phyloP scores from a whole-genome alignment of 2,329 filamentous ascomycete genomes.

The Pseudocercospora cruenta region DNA sequence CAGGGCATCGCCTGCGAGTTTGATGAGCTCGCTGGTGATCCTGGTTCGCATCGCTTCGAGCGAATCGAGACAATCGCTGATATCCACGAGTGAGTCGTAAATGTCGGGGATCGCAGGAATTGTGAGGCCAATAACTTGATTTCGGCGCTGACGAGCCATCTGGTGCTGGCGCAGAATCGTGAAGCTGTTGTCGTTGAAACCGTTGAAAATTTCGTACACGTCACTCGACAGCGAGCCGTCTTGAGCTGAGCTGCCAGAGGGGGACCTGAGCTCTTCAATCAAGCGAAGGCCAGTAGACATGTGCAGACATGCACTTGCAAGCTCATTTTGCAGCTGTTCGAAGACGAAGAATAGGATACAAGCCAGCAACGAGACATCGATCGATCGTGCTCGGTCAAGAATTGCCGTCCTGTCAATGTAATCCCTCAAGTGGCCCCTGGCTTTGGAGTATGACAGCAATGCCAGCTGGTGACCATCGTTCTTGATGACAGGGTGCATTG shows the following conservation, averaged over 20 bases:
- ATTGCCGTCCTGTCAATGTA: background rate
- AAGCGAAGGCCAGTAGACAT: constrained; percentile 12
- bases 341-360: constrained; percentile 20
- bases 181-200: constrained; percentile 12
- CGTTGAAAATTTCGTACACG: constrained; percentile 5
- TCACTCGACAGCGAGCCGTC: background rate
- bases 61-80: background rate
- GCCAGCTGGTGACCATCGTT: constrained; percentile 1
- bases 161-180: background rate
- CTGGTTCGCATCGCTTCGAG: background rate
- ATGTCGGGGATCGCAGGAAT: background rate
- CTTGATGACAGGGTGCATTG: constrained; percentile 11
- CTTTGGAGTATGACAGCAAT: constrained; percentile 8
- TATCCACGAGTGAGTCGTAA: background rate
- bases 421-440: background rate
- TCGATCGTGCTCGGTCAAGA: background rate
- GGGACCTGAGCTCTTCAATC: constrained; percentile 4
- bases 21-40: background rate
- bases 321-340: constrained; percentile 15
- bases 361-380: constrained; percentile 5
- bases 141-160: background rate
- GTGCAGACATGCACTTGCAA: constrained; percentile 13
- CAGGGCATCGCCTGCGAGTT: constrained; percentile 4
- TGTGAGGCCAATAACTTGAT: background rate
- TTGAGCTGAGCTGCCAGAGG: background rate